phyloP scores from a whole-genome alignment of 1,284 basidiomycete species.

The Pisolithus thermaeus region DNA sequence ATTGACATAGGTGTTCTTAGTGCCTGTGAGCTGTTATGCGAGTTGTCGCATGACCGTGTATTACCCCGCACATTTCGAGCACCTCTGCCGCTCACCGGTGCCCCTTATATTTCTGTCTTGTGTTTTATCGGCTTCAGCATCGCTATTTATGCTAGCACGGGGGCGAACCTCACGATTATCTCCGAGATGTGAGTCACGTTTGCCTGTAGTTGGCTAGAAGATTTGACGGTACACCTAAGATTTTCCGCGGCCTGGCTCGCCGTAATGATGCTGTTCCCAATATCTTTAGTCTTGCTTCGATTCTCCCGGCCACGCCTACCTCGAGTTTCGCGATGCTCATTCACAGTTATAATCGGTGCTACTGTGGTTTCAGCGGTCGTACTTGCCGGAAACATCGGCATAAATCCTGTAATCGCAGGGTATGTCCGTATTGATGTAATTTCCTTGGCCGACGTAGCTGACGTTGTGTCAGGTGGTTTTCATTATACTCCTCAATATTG shows the following conservation, averaged over 20 bases:
- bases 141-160: constrained; percentile 54
- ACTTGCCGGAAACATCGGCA: constrained; percentile 55
- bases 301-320: constrained; percentile 59
- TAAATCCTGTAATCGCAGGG: constrained; percentile 51
- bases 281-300: constrained; percentile 54
- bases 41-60: constrained; percentile 54
- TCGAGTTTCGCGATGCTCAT: constrained; percentile 35
- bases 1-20: constrained; percentile 45
- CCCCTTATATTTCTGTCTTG: constrained; percentile 49
- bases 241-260: constrained; percentile 60
- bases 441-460: neutral
- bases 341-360: constrained; percentile 36
- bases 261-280: constrained; percentile 59
- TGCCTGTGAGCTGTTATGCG: constrained; percentile 53
- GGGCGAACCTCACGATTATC: constrained; percentile 45
- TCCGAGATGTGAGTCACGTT: constrained; percentile 46
- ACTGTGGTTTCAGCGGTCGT: constrained; percentile 42
- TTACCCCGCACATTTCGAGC: constrained; percentile 50
- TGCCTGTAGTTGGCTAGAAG: neutral
- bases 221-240: constrained; percentile 24
- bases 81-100: constrained; percentile 43
- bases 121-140: constrained; percentile 47
- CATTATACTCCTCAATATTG: constrained; percentile 51
- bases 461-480: constrained; percentile 47
- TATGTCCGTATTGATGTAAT: constrained; percentile 26